A percentile compares a stretch with the other conserved stretches of the same genome.
Evolutionary conservation across 495 filamentous ascomycete genomes (phyloP).

Genomic region (Cercophora samala): DNA sequence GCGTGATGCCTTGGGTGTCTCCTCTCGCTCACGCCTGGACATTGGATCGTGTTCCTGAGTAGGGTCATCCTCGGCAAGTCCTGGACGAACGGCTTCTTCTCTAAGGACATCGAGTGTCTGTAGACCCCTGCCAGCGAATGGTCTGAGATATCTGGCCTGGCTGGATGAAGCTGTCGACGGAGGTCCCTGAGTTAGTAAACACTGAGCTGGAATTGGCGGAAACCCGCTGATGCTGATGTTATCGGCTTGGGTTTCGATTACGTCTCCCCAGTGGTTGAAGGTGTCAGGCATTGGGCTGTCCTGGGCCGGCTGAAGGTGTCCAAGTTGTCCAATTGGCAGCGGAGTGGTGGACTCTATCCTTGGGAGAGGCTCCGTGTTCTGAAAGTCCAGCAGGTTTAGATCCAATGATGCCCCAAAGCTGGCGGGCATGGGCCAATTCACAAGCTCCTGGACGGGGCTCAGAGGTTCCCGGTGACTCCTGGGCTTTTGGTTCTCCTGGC

Average conservation of each 20-base stretch:
- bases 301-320: constrained; percentile 23
- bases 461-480: constrained; percentile 40
- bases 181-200: constrained; percentile 39
- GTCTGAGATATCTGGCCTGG: constrained; percentile 43
- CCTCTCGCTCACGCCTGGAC: constrained; percentile 13
- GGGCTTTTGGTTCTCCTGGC: constrained; percentile 48
- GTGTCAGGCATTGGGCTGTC: constrained; percentile 51
- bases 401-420: constrained; percentile 35
- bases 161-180: constrained; percentile 48
- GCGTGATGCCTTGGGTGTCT: constrained; percentile 13
- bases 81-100: constrained; percentile 30
- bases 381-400: constrained; percentile 32
- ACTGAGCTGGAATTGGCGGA: constrained; percentile 53
- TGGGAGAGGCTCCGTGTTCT: constrained; percentile 22
- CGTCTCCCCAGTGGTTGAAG: constrained; percentile 42
- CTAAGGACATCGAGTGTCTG: constrained; percentile 43
- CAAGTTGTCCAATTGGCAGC: constrained; percentile 23
- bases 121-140: constrained; percentile 49
- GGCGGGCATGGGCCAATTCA: constrained; percentile 33
- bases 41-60: constrained; percentile 9
- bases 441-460: constrained; percentile 44
- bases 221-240: constrained; percentile 25
- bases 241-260: constrained; percentile 35
- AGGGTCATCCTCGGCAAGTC: constrained; percentile 23
- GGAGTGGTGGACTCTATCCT: constrained; percentile 24